Conservation (phyloP, 305 asterid genomes). For the Plantago coronopus region DNA sequence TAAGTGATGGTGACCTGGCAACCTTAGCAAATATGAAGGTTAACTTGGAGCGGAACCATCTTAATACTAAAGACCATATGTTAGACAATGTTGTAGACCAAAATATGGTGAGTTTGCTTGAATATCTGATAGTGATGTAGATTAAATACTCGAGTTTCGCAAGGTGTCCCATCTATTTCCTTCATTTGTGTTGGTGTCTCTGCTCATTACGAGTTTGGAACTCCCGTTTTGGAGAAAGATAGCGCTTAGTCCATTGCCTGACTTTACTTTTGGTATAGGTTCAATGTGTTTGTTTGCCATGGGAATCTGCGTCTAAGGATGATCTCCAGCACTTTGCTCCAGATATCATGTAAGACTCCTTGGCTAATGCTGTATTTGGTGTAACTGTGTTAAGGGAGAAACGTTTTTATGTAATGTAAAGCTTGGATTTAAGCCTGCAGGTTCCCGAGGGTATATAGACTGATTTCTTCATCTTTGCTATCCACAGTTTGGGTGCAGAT, state of each 20-base stretch:
- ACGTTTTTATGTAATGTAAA: too few relatives aligned
- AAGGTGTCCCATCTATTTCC: too few relatives aligned
- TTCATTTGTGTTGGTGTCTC: background rate
- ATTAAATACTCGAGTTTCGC: too few relatives aligned
- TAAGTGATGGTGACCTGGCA: slow-evolving; percentile 76
- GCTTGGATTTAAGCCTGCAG: too few relatives aligned
- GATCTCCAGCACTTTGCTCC: slow-evolving; percentile 51
- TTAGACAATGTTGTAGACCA: slow-evolving; percentile 22
- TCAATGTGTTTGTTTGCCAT: slow-evolving; percentile 62
- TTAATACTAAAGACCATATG: slow-evolving; percentile 22
- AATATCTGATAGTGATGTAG: too few relatives aligned
- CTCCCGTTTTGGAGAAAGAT: slow-evolving; percentile 6
- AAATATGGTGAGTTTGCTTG: slow-evolving; percentile 44
- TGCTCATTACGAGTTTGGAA: background rate
- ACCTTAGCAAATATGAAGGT: slow-evolving; percentile 79
- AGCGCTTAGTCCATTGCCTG: slow-evolving; percentile 11
- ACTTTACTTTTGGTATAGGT: slow-evolving; percentile 42
- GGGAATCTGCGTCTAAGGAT: slow-evolving; percentile 73
- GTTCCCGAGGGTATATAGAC: background rate
- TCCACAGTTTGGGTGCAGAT: slow-evolving; percentile 83
- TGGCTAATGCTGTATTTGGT: background rate
- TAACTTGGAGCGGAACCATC: slow-evolving; percentile 69
- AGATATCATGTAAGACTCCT: slow-evolving; percentile 58
- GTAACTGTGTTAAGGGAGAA: too few relatives aligned
- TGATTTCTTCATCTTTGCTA: background rate